Evolutionary conservation across 176 grass and related monocot genomes (phyloP).

Genomic region (Bothriochloa decipiens): DNA sequence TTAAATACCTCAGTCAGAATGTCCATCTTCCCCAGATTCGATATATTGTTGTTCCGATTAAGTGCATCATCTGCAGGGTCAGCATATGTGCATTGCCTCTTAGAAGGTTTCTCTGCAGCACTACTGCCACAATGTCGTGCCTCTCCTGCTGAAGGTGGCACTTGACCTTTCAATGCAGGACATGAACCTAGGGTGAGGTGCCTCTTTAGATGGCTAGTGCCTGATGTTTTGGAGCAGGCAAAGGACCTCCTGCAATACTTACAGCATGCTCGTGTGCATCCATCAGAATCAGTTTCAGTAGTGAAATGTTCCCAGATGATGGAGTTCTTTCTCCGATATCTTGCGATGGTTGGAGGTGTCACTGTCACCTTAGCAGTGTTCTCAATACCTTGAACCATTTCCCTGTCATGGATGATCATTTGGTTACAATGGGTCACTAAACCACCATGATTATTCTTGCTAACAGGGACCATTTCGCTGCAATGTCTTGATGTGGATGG

Average conservation of each 20-base stretch:
- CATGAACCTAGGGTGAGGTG: conserved; percentile 72
- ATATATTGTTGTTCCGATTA: conserved; percentile 49
- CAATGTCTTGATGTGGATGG: conserved; percentile 38
- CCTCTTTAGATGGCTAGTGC: conserved; percentile 76
- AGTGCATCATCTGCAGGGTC: conserved; percentile 58
- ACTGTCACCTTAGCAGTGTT: no score
- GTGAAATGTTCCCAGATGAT: conserved; percentile 75
- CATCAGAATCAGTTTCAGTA: conserved; percentile 53
- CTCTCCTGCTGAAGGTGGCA: conserved; percentile 29
- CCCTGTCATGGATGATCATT: background rate
- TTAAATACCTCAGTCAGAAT: conserved; percentile 38
- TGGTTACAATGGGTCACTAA: background rate
- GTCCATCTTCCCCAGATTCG: no score
- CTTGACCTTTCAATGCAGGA: conserved; percentile 58
- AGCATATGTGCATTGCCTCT: conserved; percentile 66
- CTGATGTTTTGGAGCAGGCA: conserved; percentile 67
- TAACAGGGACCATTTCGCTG: background rate
- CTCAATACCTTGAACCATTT: conserved; percentile 28
- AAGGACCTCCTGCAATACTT: conserved; percentile 78
- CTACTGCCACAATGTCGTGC: conserved; percentile 37
- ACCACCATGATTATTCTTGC: background rate
- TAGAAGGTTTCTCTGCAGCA: conserved; percentile 42
- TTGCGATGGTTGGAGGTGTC: conserved; percentile 33
- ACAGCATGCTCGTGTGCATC: conserved; percentile 66
- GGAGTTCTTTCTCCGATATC: conserved; percentile 60